Base-by-base conservation (phyloP, 345 rosid species). In the Rhodamnia rubescens region DNA sequence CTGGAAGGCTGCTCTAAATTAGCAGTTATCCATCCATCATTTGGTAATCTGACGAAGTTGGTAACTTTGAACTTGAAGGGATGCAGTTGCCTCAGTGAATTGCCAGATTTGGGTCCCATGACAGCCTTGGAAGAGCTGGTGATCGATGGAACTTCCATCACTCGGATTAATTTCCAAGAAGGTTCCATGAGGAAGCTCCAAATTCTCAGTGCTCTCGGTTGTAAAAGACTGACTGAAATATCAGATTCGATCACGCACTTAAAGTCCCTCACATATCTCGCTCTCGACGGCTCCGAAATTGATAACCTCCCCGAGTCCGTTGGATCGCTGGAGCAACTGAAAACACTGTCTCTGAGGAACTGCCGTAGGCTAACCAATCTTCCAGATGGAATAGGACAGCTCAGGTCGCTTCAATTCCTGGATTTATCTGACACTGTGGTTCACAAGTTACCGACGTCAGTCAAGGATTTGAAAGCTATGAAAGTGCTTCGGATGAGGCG, bases 71-170 rank as follows among this genome's bases (percentile, higher is more conserved):
- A 53, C 1, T 1, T 85, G 74, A 75, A 61, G 53, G 1, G 8
- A 0, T 85, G 74, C 61, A n/a, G 29, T 44, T 3, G 0, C 7
- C 8, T 85, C 5, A 0, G 0, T 11, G 0, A 24, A n/a, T 8
- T 75, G 36, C 83, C 86, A 5, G 40, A 85, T 42, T 36, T 84
- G n/a, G 10, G 50, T 32, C 10, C 5, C 36, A 11, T 64, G 56
- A 2, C 0, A 8, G 1, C 5, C 2, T 26, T 84, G 80, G 4
- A 11, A 22, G 85, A 84, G 81, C 85, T 84, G 27, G 27, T n/a
- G 7, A 11, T 84, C 3, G 85, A 84, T 18, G 81, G 55, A 12
- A 58, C 55, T 21, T 2, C 7, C 6, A 27, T 84, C 12, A 4
- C 61, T 57, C 7, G 0, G 7, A 57, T 57, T 10, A 0, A 11